Conservation (phyloP, 768 basidiomycete genomes). For the Lyophyllum semitale region DNA sequence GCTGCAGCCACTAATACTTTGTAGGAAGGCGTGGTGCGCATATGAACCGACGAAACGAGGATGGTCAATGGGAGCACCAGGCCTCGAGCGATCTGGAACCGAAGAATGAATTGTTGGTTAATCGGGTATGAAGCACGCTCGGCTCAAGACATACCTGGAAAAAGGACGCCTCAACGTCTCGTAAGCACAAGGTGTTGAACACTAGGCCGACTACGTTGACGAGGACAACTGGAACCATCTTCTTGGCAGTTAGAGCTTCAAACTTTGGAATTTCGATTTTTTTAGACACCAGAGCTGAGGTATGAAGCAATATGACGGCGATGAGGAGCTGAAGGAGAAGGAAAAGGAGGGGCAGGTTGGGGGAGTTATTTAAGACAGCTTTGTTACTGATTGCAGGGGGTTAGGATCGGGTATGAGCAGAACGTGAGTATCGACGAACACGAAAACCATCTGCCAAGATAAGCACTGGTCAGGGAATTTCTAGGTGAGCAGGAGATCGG, state of each 20-base stretch:
- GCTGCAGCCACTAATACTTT: conserved; percentile 60
- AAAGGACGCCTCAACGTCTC: conserved; percentile 79
- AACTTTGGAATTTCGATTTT: conserved; percentile 60
- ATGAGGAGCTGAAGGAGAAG: conserved; percentile 68
- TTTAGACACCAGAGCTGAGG: conserved; percentile 45
- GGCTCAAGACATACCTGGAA: conserved; percentile 56
- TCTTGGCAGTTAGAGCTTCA: conserved; percentile 53
- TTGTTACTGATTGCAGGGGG: conserved; percentile 58
- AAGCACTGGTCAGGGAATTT: background rate
- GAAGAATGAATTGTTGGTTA: background rate
- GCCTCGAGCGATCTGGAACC: conserved; percentile 76
- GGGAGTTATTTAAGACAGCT: conserved; percentile 67
- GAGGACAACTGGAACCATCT: conserved; percentile 61
- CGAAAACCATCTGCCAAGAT: conserved; percentile 49
- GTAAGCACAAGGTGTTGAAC: conserved; percentile 78
- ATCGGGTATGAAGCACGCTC: background rate
- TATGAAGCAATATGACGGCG: conserved; percentile 65
- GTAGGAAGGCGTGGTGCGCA: conserved; percentile 51
- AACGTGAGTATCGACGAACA: conserved; percentile 29
- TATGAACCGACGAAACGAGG: conserved; percentile 62
- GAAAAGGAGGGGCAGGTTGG: conserved; percentile 68
- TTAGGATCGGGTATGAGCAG: background rate
- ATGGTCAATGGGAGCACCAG: conserved; percentile 85
- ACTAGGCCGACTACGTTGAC: conserved; percentile 77
- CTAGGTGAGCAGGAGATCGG: background rate